Conservation (phyloP, 2,329 filamentous ascomycete species). For the Paraphaeosphaeria sporulosa region DNA sequence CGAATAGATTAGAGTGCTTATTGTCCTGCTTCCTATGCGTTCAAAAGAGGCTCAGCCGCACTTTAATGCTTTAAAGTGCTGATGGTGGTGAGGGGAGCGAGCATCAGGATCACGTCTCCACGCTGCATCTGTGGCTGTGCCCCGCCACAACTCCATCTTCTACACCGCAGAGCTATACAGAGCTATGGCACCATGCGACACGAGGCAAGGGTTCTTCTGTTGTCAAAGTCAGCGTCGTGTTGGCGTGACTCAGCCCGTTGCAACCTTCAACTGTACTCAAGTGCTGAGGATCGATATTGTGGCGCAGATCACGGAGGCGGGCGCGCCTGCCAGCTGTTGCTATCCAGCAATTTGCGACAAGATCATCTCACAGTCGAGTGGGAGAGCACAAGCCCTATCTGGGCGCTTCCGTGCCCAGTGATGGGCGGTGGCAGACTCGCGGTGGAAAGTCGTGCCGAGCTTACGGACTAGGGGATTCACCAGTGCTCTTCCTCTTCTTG, state of each 20-base stretch:
- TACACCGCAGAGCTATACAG: not conserved
- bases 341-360: not conserved
- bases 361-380: not conserved
- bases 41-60: conserved; percentile 19
- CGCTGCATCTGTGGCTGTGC: conserved; percentile 23
- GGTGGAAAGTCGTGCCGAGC: conserved; percentile 16
- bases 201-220: not conserved
- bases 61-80: conserved; percentile 9
- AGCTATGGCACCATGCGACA: not conserved
- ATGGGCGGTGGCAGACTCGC: not conserved
- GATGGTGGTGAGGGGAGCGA: conserved; percentile 2
- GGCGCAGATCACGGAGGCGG: not conserved
- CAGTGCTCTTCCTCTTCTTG: not conserved
- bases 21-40: not conserved
- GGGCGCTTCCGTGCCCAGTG: not conserved
- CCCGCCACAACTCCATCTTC: not conserved
- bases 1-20: conserved; percentile 19
- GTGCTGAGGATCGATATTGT: conserved; percentile 3
- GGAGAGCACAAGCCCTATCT: not conserved
- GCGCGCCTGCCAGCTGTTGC: not conserved
- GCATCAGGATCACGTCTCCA: conserved; percentile 1
- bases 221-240: not conserved
- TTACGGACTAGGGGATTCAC: conserved; percentile 7
- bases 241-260: conserved; percentile 16
- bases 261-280: conserved; percentile 9